These are phyloP conservation scores for Colletotrichum horii DNA, from an alignment of 2,329 filamentous ascomycete genomes.

Conservation along the genomic window DNA sequence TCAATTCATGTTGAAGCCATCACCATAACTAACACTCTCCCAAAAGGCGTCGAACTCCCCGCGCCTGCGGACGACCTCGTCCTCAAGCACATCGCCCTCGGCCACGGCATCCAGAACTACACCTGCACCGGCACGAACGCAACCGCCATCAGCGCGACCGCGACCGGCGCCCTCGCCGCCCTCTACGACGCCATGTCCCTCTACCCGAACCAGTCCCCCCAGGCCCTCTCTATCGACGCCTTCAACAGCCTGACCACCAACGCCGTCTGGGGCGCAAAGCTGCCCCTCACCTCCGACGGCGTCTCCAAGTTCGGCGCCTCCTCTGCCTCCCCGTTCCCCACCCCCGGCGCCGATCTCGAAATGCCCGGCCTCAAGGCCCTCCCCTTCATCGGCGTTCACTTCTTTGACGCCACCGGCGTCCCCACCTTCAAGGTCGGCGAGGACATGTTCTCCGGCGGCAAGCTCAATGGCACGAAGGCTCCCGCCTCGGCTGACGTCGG, in stretches of 20 bases:
- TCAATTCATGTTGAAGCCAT: not conserved
- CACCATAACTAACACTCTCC: constrained; percentile 18
- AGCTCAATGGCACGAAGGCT: constrained; percentile 57
- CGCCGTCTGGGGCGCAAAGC: constrained; percentile 42
- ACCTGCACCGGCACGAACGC: constrained; percentile 53
- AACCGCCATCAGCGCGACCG: constrained; percentile 60
- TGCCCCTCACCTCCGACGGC: constrained; percentile 55
- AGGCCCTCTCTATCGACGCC: constrained; percentile 39
- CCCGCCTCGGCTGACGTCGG: constrained; percentile 54
- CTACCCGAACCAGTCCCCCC: constrained; percentile 49
- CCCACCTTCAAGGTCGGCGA: constrained; percentile 66
- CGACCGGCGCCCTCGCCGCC: constrained; percentile 62
- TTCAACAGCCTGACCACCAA: constrained; percentile 46
- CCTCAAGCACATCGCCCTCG: constrained; percentile 63
- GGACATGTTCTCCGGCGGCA: constrained; percentile 46
- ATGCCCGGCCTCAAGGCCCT: constrained; percentile 37
- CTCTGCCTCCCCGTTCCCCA: constrained; percentile 49
- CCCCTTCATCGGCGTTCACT: constrained; percentile 67
- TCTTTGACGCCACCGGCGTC: constrained; percentile 58
- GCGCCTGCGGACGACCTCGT: constrained; percentile 39
- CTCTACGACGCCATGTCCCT: constrained; percentile 62
- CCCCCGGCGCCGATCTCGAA: constrained; percentile 41
- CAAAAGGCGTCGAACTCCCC: constrained; percentile 48
- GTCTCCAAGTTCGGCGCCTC: constrained; percentile 44
- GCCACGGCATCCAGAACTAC: constrained; percentile 74